phyloP scores from a whole-genome alignment of 306 rosid species.

The Cicer judaicum region DNA sequence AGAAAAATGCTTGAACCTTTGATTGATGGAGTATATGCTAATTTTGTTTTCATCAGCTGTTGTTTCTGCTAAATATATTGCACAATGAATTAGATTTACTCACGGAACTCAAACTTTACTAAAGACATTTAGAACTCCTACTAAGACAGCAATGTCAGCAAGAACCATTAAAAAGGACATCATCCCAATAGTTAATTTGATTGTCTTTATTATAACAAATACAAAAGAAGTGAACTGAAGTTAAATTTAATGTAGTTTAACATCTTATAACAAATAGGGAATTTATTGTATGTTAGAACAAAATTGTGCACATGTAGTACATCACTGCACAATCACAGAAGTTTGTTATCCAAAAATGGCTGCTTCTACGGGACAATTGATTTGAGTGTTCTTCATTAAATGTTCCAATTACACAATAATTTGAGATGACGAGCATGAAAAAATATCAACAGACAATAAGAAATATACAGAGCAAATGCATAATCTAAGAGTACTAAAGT shows the following conservation, averaged over 20 bases:
- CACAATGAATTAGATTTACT: slow-evolving; percentile 46
- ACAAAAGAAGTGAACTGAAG: background rate
- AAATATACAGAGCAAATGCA: slow-evolving; percentile 4
- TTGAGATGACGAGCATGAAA: background rate
- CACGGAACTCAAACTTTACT: slow-evolving; percentile 12
- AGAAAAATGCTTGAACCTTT: slow-evolving; percentile 81
- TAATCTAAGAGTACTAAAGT: background rate
- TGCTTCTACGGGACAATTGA: no score
- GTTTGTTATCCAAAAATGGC: no score
- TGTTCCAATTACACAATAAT: slow-evolving; percentile 27
- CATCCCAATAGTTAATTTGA: slow-evolving; percentile 10
- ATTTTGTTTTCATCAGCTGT: slow-evolving; percentile 60
- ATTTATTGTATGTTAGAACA: slow-evolving; percentile 10
- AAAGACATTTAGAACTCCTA: slow-evolving; percentile 29
- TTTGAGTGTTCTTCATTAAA: slow-evolving; percentile 2
- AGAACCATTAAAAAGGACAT: slow-evolving; percentile 23
- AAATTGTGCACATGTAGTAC: background rate
- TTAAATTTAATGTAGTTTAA: slow-evolving; percentile 6
- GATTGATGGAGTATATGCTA: slow-evolving; percentile 74
- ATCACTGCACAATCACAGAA: background rate
- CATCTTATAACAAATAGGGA: slow-evolving; percentile 1
- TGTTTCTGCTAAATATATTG: slow-evolving; percentile 52
- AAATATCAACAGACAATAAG: background rate
- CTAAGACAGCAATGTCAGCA: slow-evolving; percentile 28
- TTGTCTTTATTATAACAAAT: slow-evolving; percentile 11